These are phyloP conservation scores for Fusarium miscanthi DNA, from an alignment of 2,329 filamentous ascomycete species.

Conservation along the genomic window DNA sequence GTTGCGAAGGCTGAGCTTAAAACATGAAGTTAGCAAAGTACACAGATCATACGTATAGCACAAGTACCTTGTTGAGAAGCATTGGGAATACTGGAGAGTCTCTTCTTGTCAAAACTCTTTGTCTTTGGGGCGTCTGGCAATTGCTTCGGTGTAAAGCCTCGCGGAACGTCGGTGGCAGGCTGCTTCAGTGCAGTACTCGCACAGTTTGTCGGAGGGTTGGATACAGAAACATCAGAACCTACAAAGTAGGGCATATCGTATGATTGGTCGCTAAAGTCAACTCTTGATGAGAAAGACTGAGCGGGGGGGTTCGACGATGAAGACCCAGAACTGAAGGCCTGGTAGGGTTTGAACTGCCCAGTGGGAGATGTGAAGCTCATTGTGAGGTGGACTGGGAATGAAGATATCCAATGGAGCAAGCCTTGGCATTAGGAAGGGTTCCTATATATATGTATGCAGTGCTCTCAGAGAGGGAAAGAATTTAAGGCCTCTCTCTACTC, in stretches of 20 bases:
- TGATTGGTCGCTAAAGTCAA: constrained; percentile 4
- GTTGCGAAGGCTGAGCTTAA: not conserved
- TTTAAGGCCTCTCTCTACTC: too few relatives aligned
- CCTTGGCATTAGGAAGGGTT: not conserved
- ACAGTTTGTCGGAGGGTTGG: not conserved
- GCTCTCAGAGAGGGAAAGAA: too few relatives aligned
- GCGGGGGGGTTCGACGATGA: not conserved
- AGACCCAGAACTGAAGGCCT: not conserved
- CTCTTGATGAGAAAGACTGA: not conserved
- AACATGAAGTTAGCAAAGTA: not conserved
- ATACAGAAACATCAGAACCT: too few relatives aligned
- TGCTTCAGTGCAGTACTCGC: not conserved
- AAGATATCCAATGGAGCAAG: not conserved
- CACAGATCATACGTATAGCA: fast-evolving
- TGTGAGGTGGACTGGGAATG: not conserved
- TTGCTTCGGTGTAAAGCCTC: not conserved
- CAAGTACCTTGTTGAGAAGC: not conserved
- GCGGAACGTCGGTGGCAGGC: not conserved
- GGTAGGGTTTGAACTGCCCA: not conserved
- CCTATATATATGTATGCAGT: not conserved
- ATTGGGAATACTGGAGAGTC: not conserved
- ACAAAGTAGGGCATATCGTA: constrained; percentile 1
- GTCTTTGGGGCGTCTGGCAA: not conserved
- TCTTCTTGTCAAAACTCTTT: not conserved
- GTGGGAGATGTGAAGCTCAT: constrained; percentile 6